Base-by-base conservation (phyloP, 164 flowering plant genomes). In the Vitis riparia region DNA sequence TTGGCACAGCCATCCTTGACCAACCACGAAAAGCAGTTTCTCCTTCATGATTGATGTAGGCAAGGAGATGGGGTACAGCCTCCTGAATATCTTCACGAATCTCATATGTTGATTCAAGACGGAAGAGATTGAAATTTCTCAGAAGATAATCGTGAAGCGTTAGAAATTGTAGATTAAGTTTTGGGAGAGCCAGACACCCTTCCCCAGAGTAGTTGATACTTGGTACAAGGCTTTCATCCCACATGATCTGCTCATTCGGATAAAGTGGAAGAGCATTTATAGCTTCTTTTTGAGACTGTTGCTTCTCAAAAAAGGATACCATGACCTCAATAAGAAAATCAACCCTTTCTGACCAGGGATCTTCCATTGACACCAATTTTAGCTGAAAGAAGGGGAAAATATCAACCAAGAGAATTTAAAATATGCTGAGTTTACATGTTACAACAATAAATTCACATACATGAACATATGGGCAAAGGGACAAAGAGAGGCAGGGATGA, bases 211-310 rank as follows among this genome's bases (percentile, higher is more conserved):
- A 96, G 63, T 96, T 93, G 71, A 96, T 93, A 80, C 97, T 96
- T 2, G 99, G 99, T 11, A 96, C 97, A 78, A 96, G 83, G 71
- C 98, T 96, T 82, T 96, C 99, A 85, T 96, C 99, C 99, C 99
- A 96, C 99, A 96, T 93, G 66, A 96, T 85, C 75, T 81, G 92
- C 76, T 96, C 99, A 73, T 96, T 96, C 55, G 98, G 99, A 68
- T 93, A 93, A 11, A 96, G 88, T 10, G 99, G 99, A 68, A 96
- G 95, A 48, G 99, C 97, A 83, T 96, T 96, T 71, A 96, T 92
- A 51, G 98, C 92, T 83, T 96, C 99, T 71, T 88, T 96, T 74
- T 96, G 99, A 58, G 98, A 91, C 71, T 91, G 91, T 32, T 90
- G 95, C 71, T 83, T 93, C 82, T 87, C 92, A 72, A 96, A 93